Conservation (phyloP, 78 protist genomes). For the Bodo saltans region DNA sequence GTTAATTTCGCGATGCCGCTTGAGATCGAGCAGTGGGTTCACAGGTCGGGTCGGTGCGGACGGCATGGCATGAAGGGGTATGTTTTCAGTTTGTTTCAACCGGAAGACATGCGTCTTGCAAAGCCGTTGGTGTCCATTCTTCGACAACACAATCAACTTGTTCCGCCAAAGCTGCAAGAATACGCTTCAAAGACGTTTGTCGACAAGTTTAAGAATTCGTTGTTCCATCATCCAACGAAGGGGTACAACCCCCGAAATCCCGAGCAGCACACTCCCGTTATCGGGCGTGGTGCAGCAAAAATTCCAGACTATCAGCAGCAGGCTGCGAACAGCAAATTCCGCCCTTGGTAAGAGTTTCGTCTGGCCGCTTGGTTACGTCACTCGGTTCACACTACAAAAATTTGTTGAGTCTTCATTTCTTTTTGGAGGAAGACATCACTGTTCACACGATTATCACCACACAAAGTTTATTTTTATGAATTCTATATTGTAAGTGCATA, state of each 20-base stretch:
- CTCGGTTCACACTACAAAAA: no score
- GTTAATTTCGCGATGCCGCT: slow-evolving; percentile 92
- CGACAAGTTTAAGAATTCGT: not conserved
- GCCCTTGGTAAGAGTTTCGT: no score
- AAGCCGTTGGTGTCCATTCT: not conserved
- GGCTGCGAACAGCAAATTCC: no score
- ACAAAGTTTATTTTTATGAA: no score
- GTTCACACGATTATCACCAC: no score
- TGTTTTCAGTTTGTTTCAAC: slow-evolving; percentile 69
- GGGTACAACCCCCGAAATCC: not conserved
- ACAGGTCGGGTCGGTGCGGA: slow-evolving; percentile 86
- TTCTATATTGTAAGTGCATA: no score
- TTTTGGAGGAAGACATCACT: no score
- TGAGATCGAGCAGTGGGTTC: slow-evolving; percentile 52
- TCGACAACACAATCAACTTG: not conserved
- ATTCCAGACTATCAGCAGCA: no score
- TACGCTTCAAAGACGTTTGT: not conserved
- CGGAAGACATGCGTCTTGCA: not conserved
- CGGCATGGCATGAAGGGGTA: slow-evolving; percentile 82
- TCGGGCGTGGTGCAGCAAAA: no score
- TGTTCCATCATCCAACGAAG: not conserved
- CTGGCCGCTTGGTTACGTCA: no score
- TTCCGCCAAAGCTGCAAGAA: not conserved
- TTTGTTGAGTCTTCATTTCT: no score
- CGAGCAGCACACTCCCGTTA: no score